Evolutionary conservation across 768 basidiomycete species (phyloP).

Genomic region (Neoboletus brunneissimus): DNA sequence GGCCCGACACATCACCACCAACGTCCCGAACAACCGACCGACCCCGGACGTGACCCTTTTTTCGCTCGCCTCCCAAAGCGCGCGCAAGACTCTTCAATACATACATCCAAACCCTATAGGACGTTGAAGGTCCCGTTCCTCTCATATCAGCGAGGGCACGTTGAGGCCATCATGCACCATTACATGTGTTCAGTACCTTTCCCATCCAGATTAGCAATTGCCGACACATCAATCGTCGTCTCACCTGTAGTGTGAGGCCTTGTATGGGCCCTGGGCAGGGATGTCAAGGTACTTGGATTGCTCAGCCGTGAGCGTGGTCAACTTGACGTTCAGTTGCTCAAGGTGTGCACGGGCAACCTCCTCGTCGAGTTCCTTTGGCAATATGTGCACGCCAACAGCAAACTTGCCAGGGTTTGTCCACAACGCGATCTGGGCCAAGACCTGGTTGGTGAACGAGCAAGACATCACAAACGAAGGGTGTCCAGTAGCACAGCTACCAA

Average conservation of each 20-base stretch:
- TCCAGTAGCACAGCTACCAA: constrained; percentile 83
- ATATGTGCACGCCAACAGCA: constrained; percentile 96
- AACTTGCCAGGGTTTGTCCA: constrained; percentile 93
- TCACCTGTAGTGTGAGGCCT: constrained; percentile 67
- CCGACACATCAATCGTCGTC: not conserved
- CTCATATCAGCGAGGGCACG: constrained; percentile 64
- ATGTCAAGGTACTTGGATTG: constrained; percentile 94
- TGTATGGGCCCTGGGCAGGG: constrained; percentile 78
- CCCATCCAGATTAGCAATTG: not conserved
- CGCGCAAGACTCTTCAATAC: constrained; percentile 48
- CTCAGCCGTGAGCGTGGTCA: constrained; percentile 66
- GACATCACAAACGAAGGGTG: constrained; percentile 99
- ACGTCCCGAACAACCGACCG: constrained; percentile 7
- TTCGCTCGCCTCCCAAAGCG: constrained; percentile 37
- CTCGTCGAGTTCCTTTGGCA: constrained; percentile 98
- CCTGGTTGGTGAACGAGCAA: constrained; percentile 99
- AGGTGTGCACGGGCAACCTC: constrained; percentile 98
- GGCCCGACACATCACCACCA: constrained; percentile 26
- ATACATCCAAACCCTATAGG: constrained; percentile 44
- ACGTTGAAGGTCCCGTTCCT: constrained; percentile 68
- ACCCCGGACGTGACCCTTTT: constrained; percentile 16
- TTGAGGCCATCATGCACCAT: constrained; percentile 62
- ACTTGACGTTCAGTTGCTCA: constrained; percentile 87
- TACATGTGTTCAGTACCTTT: constrained; percentile 30
- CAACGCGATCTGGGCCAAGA: constrained; percentile 95